Evolutionary conservation across 192 early-diverging fungal species (phyloP).

Genomic region (Rhizoclosmatium globosum): DNA sequence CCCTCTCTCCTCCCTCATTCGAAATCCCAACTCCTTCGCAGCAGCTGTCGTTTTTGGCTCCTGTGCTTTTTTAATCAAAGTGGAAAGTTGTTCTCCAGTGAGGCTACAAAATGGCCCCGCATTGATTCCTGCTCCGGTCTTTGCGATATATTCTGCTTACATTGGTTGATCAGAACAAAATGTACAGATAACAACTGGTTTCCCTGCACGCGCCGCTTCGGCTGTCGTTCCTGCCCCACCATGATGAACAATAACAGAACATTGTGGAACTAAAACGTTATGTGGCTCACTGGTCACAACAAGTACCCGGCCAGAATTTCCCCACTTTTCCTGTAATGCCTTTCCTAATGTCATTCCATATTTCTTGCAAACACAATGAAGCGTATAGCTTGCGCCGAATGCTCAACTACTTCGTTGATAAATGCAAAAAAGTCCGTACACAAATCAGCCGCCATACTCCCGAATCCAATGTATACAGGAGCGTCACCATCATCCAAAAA

Average conservation of each 20-base stretch:
- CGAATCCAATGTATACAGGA: conserved; percentile 3
- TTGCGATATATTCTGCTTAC: no score
- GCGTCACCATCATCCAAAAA: neutral
- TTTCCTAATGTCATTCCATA: neutral
- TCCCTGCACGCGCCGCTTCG: neutral
- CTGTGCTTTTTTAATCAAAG: no score
- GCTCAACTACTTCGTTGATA: neutral
- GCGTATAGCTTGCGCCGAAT: neutral
- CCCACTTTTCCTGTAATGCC: no score
- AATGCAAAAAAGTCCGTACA: neutral
- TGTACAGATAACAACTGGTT: neutral
- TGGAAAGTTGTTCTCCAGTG: no score
- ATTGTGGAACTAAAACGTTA: neutral
- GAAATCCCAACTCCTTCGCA: no score
- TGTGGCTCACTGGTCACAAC: neutral
- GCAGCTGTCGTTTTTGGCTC: no score
- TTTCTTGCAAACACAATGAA: neutral
- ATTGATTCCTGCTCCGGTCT: no score
- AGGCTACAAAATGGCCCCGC: no score
- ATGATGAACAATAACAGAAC: neutral
- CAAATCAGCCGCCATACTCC: neutral
- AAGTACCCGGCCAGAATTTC: no score
- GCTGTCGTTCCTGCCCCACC: neutral
- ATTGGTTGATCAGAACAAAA: neutral
- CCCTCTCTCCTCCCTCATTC: no score